Evolutionary conservation across 1,139 yeast species (phyloP), one percentile per base, ranked within the genome.

Genomic region (Sugiyamaella neomexicana): DNA sequence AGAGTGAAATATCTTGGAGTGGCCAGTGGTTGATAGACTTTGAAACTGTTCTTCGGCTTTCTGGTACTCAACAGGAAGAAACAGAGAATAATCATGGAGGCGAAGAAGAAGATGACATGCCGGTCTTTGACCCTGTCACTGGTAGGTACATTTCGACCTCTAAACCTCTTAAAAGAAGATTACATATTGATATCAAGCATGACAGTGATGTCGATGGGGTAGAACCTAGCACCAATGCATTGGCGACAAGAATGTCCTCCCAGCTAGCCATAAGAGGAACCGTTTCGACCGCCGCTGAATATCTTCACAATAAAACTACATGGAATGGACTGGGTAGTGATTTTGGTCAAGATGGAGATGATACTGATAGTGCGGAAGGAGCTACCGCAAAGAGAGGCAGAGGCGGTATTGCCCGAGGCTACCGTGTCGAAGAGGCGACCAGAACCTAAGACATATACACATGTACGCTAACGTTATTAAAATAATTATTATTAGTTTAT

Each of bases 251-350:
- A 56, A 80, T 85, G 57, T 78, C 87, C 0, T 77, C 80, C 20
- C 76, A 85, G 36, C 76, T 90, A 5, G 77, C 85, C 0, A 81
- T 91, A 54, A 82, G 82, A 58, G 83, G 83, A 43, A 89, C 97
- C 0, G 86, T 89, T 0, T 90, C 98, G 0, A 91, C 98, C 0
- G 89, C 98, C 0, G 97, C 97, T 0, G 77, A 79, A 12, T 80
- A 80, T 59, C 75, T 93, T 47, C 95, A 89, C 64, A 75, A 75
- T 40, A 79, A 95, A 65, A 75, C 77, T 20, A 58, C 69, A 5
- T 93, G 99, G 99, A 82, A 85, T 0, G 99, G 99, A 0, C 75
- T 93, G 37, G 99, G 99, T 0, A 85, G 95, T 58, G 98, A 91
- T 65, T 89, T 78, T 69, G 58, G 56, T 7, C 8, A 29, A 12